A percentile compares a stretch with the other conserved stretches of the same genome.
Evolutionary conservation across 305 asterid species (phyloP).

Genomic region (Vinca major): DNA sequence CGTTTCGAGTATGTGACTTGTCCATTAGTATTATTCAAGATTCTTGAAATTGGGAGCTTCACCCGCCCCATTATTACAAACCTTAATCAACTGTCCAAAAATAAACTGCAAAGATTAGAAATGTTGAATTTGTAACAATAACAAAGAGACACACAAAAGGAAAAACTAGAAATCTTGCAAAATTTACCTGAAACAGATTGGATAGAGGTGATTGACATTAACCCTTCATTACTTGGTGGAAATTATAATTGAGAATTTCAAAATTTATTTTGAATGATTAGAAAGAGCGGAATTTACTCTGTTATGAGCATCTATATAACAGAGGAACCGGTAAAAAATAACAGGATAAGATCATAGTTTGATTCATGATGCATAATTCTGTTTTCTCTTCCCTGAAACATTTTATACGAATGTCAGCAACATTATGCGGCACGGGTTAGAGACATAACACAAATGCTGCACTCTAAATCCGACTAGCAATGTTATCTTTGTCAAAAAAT

Average conservation of each 20-base stretch:
- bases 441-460: too few species aligned
- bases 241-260: slow-evolving; percentile 1
- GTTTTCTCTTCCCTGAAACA: too few species aligned
- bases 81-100: not conserved
- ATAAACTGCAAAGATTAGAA: not conserved
- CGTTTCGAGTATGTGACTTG: slow-evolving; percentile 29
- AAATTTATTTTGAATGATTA: slow-evolving; percentile 13
- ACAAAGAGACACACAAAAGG: not conserved
- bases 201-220: not conserved
- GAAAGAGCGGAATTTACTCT: slow-evolving; percentile 10
- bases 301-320: not conserved
- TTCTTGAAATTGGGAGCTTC: slow-evolving; percentile 26
- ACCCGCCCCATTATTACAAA: slow-evolving; percentile 26
- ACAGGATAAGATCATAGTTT: too few species aligned
- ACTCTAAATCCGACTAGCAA: too few species aligned
- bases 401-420: too few species aligned
- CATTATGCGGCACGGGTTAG: too few species aligned
- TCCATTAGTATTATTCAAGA: slow-evolving; percentile 25
- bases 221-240: slow-evolving; percentile 1
- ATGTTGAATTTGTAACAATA: not conserved
- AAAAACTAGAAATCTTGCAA: not conserved
- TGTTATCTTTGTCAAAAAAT: too few species aligned
- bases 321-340: not conserved
- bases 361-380: too few species aligned
- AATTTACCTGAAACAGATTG: not conserved